Percentiles rank a stretch among this genome's conserved stretches.
These are phyloP conservation scores for Cinnamomum micranthum DNA, from an alignment of 164 flowering plant genomes.

Conservation along the genomic window DNA sequence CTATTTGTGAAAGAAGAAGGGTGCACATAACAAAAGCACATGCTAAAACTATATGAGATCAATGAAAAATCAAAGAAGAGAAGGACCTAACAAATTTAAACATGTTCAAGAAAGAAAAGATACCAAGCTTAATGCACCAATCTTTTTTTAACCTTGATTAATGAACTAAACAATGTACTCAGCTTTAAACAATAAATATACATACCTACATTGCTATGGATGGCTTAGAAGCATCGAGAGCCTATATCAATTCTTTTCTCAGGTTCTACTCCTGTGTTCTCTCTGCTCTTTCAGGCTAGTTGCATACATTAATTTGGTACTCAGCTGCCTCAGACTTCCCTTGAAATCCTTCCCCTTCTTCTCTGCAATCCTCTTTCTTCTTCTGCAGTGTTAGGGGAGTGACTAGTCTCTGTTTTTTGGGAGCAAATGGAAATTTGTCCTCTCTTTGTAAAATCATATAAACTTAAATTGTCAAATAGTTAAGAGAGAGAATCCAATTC, in stretches of 20 bases:
- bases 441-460: no score
- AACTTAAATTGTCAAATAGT: no score
- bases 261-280: constrained; percentile 51
- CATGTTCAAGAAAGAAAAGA: no score
- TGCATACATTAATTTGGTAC: constrained; percentile 58
- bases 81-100: no score
- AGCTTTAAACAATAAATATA: not conserved
- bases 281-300: constrained; percentile 55
- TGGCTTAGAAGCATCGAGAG: constrained; percentile 59
- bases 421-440: constrained; percentile 20
- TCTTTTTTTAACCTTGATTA: no score
- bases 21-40: no score
- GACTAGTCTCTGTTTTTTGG: constrained; percentile 56
- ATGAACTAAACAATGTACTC: not conserved
- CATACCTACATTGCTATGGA: constrained; percentile 41
- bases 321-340: constrained; percentile 66
- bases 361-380: constrained; percentile 52
- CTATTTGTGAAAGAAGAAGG: no score
- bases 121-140: no score
- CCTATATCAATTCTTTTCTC: constrained; percentile 57
- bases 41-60: no score
- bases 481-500: no score
- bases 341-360: constrained; percentile 56
- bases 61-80: no score
- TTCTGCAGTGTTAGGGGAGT: constrained; percentile 52